phyloP scores from a whole-genome alignment of 345 rosid species.

The Capsella bursapastoris region DNA sequence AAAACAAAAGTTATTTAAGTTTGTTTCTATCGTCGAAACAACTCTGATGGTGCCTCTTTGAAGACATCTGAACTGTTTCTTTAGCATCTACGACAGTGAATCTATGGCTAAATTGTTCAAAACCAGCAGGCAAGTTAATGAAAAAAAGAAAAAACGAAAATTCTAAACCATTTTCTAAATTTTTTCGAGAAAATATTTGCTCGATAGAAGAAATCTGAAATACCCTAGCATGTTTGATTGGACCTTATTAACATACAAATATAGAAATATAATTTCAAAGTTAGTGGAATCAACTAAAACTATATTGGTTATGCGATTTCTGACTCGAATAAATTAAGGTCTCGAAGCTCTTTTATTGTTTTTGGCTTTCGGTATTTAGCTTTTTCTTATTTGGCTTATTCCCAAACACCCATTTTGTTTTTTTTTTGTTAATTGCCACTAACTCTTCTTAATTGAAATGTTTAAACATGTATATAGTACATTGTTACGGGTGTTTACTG shows the following conservation, averaged over 20 bases:
- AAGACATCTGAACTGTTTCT: background rate
- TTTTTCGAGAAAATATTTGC: too few relatives aligned
- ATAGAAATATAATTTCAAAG: slow-evolving; percentile 27
- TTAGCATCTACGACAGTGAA: background rate
- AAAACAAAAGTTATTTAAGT: too few relatives aligned
- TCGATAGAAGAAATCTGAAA: background rate
- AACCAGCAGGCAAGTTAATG: background rate
- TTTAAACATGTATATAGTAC: background rate
- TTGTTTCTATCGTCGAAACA: background rate
- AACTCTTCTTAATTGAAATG: slow-evolving; percentile 21
- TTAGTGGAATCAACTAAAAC: slow-evolving; percentile 29
- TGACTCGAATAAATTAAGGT: slow-evolving; percentile 29
- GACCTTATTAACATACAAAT: background rate
- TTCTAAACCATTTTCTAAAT: too few relatives aligned
- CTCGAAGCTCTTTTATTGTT: slow-evolving; percentile 3
- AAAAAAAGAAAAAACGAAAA: too few relatives aligned
- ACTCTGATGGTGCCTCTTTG: background rate
- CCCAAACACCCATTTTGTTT: background rate
- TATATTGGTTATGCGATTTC: slow-evolving; percentile 25
- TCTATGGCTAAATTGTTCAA: background rate
- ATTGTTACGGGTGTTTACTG: slow-evolving; percentile 1
- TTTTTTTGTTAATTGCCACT: slow-evolving; percentile 28
- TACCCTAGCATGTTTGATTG: slow-evolving; percentile 25
- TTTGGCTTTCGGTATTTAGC: slow-evolving; percentile 30
- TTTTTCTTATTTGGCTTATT: slow-evolving; percentile 28